phyloP scores from a whole-genome alignment of 164 flowering plant genomes.

The Piper betle region DNA sequence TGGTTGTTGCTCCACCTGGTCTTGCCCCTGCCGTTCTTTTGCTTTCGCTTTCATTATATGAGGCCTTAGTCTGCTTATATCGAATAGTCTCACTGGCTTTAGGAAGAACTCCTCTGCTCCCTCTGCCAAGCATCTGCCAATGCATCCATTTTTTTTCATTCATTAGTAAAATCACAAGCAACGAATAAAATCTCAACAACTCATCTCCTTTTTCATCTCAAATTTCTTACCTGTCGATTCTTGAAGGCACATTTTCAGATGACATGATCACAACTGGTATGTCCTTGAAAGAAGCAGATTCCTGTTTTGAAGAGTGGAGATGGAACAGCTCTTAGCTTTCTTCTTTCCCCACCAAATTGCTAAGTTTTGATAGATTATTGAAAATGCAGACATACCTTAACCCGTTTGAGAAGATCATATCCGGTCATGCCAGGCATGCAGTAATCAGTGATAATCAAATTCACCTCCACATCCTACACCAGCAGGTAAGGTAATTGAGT shows the following conservation, averaged over 20 bases:
- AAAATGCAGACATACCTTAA: slow-evolving; percentile 19
- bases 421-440: slow-evolving; percentile 49
- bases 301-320: background rate
- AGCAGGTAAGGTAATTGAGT: no score
- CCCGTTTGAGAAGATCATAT: slow-evolving; percentile 29
- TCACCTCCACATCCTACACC: slow-evolving; percentile 22
- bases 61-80: no score
- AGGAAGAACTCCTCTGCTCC: slow-evolving; percentile 85
- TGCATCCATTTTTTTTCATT: no score
- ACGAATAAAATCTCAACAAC: no score
- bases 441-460: slow-evolving; percentile 36
- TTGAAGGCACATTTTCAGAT: slow-evolving; percentile 80
- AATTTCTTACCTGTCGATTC: slow-evolving; percentile 58
- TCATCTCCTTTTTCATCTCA: background rate
- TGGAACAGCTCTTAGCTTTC: background rate
- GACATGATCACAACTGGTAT: slow-evolving; percentile 95
- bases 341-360: no score
- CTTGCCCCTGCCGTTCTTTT: no score
- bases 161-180: no score
- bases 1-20: no score
- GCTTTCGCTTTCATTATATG: no score
- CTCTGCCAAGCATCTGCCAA: slow-evolving; percentile 75
- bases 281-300: slow-evolving; percentile 23
- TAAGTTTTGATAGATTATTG: background rate
- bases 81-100: slow-evolving; percentile 39